phyloP scores from a whole-genome alignment of 345 rosid species.

The Brassica rapa region DNA sequence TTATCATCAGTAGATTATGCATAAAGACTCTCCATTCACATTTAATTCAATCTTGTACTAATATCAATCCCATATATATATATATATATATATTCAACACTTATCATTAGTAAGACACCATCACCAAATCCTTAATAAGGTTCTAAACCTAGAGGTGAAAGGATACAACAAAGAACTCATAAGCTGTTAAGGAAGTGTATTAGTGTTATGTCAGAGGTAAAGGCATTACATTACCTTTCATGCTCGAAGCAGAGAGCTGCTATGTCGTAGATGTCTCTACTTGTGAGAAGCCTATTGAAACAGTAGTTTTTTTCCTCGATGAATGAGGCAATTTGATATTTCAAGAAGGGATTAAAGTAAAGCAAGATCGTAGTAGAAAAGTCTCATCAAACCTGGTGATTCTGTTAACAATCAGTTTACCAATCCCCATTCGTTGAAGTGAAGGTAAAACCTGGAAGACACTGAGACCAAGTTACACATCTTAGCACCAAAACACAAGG shows the following conservation, averaged over 20 bases:
- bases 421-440: slow-evolving; percentile 70
- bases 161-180: neutral
- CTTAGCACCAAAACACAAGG: slow-evolving; percentile 19
- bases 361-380: neutral
- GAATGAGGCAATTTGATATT: neutral
- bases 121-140: neutral
- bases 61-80: neutral
- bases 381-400: slow-evolving; percentile 60
- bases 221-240: slow-evolving; percentile 54
- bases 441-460: slow-evolving; percentile 77
- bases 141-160: neutral
- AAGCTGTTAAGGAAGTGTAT: neutral
- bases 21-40: neutral
- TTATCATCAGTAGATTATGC: neutral
- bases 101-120: neutral
- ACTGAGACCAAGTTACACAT: slow-evolving; percentile 49
- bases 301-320: neutral
- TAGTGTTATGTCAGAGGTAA: neutral
- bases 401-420: slow-evolving; percentile 67
- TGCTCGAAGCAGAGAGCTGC: slow-evolving; percentile 75
- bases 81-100: neutral
- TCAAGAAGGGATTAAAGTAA: neutral
- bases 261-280: slow-evolving; percentile 77
- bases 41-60: neutral
- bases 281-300: slow-evolving; percentile 59